Conservation (phyloP, 2,329 filamentous ascomycete genomes). For the Cercospora nicotianae region DNA sequence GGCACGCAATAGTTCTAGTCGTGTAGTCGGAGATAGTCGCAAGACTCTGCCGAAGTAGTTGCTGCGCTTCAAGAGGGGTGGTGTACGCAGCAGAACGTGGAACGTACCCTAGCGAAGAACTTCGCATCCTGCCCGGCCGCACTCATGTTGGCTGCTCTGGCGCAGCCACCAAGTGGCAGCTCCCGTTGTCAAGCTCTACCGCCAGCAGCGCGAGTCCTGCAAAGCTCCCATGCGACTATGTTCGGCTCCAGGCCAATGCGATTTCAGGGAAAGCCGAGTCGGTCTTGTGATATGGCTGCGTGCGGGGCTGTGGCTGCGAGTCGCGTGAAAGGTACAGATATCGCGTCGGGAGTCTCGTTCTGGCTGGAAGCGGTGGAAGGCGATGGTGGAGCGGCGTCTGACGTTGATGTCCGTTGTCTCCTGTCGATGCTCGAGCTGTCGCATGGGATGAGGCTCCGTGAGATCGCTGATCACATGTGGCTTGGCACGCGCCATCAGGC, state of each 20-base stretch:
- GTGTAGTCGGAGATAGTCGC: background rate
- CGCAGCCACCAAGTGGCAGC: background rate
- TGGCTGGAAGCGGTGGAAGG: background rate
- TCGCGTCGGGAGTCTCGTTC: background rate
- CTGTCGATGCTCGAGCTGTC: background rate
- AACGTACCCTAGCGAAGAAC: constrained; percentile 92
- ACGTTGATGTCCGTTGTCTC: background rate
- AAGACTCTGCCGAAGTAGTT: background rate
- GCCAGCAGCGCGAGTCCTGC: constrained; percentile 5
- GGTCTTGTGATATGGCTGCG: constrained; percentile 13
- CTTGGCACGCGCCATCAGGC: constrained; percentile 6
- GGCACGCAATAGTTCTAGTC: background rate
- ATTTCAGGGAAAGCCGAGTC: constrained; percentile 1
- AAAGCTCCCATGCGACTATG: constrained; percentile 15
- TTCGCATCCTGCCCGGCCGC: constrained; percentile 90
- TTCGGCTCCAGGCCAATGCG: constrained; percentile 19
- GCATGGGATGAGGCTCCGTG: constrained; percentile 8
- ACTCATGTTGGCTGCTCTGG: constrained; percentile 52
- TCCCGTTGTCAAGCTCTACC: constrained; percentile 8
- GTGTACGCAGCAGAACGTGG: constrained; percentile 2
- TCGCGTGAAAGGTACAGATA: background rate
- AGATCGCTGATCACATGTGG: constrained; percentile 7
- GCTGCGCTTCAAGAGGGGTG: background rate
- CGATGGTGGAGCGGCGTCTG: background rate
- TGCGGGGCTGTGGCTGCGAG: constrained; percentile 14